Conservation (phyloP, 768 basidiomycete genomes). For the Collybiopsis confluens region DNA sequence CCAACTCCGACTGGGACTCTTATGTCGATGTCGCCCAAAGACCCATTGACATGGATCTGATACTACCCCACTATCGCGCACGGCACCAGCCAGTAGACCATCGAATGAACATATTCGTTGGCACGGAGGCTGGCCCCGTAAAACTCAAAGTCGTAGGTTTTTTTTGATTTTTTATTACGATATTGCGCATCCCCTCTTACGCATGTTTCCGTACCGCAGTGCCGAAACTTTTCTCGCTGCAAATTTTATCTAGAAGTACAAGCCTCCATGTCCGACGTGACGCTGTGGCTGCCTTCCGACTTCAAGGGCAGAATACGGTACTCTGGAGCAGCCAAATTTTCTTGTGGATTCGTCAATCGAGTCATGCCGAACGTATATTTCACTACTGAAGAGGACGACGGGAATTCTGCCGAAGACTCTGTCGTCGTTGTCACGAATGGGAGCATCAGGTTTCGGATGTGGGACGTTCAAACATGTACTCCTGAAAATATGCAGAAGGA, state of each 20-base stretch:
- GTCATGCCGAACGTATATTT: slow-evolving; percentile 51
- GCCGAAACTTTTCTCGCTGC: slow-evolving; percentile 48
- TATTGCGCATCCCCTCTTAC: slow-evolving; percentile 17
- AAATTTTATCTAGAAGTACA: slow-evolving; percentile 63
- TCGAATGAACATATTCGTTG: slow-evolving; percentile 67
- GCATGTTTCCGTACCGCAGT: slow-evolving; percentile 37
- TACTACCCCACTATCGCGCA: slow-evolving; percentile 77
- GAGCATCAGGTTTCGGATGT: slow-evolving; percentile 68
- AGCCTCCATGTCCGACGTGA: slow-evolving; percentile 64
- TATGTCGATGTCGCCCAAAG: slow-evolving; percentile 46
- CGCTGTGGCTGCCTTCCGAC: slow-evolving; percentile 76
- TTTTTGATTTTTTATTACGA: not conserved
- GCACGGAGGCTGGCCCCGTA: slow-evolving; percentile 45
- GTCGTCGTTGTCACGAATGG: slow-evolving; percentile 61
- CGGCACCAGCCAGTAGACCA: slow-evolving; percentile 67
- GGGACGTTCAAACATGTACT: slow-evolving; percentile 64
- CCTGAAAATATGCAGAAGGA: slow-evolving; percentile 65
- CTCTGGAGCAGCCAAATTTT: slow-evolving; percentile 50
- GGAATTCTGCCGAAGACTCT: slow-evolving; percentile 46
- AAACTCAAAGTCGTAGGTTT: slow-evolving; percentile 71
- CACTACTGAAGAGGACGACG: slow-evolving; percentile 34
- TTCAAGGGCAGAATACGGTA: slow-evolving; percentile 66
- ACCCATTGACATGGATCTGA: slow-evolving; percentile 61
- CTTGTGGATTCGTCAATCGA: slow-evolving; percentile 70
- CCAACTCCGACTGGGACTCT: slow-evolving; percentile 64